Conservation (phyloP, 2,329 filamentous ascomycete genomes). For the Fusarium albidum region DNA sequence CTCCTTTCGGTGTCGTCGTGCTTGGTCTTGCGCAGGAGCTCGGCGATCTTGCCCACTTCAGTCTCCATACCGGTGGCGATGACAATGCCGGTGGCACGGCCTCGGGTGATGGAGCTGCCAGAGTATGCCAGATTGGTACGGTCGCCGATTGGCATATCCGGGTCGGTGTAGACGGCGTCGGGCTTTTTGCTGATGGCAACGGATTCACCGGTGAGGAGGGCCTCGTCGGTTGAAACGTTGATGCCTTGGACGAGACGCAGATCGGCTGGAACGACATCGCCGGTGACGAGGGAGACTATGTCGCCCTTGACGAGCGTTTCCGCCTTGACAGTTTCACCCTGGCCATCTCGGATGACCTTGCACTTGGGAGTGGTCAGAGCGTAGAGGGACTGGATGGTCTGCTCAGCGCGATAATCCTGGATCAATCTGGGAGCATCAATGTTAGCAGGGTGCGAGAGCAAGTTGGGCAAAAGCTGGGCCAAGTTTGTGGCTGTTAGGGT, state of each 20-base stretch:
- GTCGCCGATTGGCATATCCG: slow-evolving; percentile 70
- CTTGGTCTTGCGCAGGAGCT: slow-evolving; percentile 67
- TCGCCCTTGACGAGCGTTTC: slow-evolving; percentile 72
- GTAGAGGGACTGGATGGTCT: slow-evolving; percentile 68
- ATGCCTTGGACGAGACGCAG: slow-evolving; percentile 70
- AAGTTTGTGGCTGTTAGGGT: too few relatives aligned
- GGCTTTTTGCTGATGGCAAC: slow-evolving; percentile 72
- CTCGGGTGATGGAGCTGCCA: slow-evolving; percentile 75
- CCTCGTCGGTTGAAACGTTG: slow-evolving; percentile 80
- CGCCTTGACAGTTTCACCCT: slow-evolving; percentile 60
- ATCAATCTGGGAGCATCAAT: slow-evolving; percentile 53
- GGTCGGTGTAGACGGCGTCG: slow-evolving; percentile 61
- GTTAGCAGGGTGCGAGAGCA: slow-evolving; percentile 39
- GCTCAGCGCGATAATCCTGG: slow-evolving; percentile 69
- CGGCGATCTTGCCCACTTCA: slow-evolving; percentile 80
- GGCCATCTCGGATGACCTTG: slow-evolving; percentile 64
- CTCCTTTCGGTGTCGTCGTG: slow-evolving; percentile 50
- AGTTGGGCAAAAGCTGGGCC: slow-evolving; percentile 21
- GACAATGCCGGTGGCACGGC: slow-evolving; percentile 74
- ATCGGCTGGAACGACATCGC: slow-evolving; percentile 76
- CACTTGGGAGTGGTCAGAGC: slow-evolving; percentile 66
- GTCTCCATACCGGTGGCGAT: slow-evolving; percentile 77
- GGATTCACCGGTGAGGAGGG: slow-evolving; percentile 77
- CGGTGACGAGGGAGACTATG: slow-evolving; percentile 67
- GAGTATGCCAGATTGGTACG: slow-evolving; percentile 76